Base-by-base conservation (phyloP, 2,329 filamentous ascomycete genomes). In the Curvularia verruculosa region DNA sequence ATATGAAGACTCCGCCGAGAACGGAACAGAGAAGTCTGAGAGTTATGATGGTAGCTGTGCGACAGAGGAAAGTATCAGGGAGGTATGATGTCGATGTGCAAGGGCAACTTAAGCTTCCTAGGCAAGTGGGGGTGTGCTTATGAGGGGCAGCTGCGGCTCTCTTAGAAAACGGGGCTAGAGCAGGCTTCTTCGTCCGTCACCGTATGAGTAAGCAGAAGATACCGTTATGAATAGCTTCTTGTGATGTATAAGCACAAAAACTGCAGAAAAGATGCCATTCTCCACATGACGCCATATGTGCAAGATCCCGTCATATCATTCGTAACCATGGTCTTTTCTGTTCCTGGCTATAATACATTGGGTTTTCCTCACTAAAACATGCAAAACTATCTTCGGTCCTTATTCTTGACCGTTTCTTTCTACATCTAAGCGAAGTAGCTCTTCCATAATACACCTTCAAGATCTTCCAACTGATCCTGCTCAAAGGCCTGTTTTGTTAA, bases 401-500 rank as follows among this genome's bases (percentile, higher is more conserved):
- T 2, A 15, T 39, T n/a, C 23, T 45, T 36, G 10, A 23, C 31
- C 15, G 31, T 18, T 26, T 21, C n/a, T n/a, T 21, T 36, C 19
- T 28, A 10, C 43, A 12, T 61, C 49, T 75, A 96, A 39, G 93
- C 96, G 81, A 99, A 99, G 75, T 99, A 99, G 77, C 94, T 98
- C 88, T 99, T 99, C 95, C 95, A 99, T 50, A 99, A 81, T 46
- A 99, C 96, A 50, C 95, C 95, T 70, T 97, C 93, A 57, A 99
- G 78, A 73, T 98, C 94, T 76, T 98, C 95, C 10, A 99, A 82
- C 72, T 99, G 94, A 68, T 98, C 95, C 28, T 89, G 81, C 24
- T 92, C 92, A 74, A 99, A 99, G 58, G 85, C 86, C 87, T 90
- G 62, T 58, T 49, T 56, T 45, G 2, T 19, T 1, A 10, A 18